Evolutionary conservation across 2,329 filamentous ascomycete species (phyloP).

Genomic region (Mycosphaerella sp.): DNA sequence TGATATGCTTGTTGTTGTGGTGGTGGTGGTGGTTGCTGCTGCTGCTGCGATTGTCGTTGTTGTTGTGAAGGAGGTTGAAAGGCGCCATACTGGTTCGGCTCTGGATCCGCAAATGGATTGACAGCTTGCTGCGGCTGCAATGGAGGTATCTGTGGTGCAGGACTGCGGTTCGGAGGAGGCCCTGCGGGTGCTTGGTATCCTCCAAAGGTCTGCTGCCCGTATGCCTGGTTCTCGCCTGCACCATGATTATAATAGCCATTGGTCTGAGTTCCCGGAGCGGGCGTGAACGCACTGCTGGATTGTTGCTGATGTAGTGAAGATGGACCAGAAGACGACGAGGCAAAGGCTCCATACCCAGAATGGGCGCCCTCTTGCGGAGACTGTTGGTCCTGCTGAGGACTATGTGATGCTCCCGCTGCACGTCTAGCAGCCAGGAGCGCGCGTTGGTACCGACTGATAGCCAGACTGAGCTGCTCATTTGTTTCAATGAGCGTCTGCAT

Average conservation of each 20-base stretch:
- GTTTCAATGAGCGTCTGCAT: constrained; percentile 91
- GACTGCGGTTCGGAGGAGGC: constrained; percentile 19
- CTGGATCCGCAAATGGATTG: constrained; percentile 41
- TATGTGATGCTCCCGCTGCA: constrained; percentile 29
- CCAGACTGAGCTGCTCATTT: constrained; percentile 80
- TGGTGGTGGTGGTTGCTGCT: constrained; percentile 13
- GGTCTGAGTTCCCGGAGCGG: not conserved
- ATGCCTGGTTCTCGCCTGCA: not conserved
- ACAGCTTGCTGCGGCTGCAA: constrained; percentile 19
- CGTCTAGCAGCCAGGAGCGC: constrained; percentile 59
- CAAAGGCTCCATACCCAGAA: constrained; percentile 13
- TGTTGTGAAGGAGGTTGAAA: constrained; percentile 6
- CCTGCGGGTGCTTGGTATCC: constrained; percentile 21
- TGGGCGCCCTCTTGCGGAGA: constrained; percentile 5
- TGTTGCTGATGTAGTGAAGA: constrained; percentile 10
- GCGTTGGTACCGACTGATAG: constrained; percentile 77
- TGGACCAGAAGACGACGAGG: constrained; percentile 11
- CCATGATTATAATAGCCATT: not conserved
- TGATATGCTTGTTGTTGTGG: constrained; percentile 9
- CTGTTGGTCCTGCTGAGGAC: constrained; percentile 18
- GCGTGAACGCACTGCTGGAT: constrained; percentile 3
- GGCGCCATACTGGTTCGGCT: constrained; percentile 22
- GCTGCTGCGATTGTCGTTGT: constrained; percentile 9
- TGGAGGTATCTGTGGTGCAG: constrained; percentile 7
- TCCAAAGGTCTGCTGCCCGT: not conserved